These are phyloP conservation scores for Kwoniella heveanensis DNA, from an alignment of 768 basidiomycete genomes.

Conservation along the genomic window DNA sequence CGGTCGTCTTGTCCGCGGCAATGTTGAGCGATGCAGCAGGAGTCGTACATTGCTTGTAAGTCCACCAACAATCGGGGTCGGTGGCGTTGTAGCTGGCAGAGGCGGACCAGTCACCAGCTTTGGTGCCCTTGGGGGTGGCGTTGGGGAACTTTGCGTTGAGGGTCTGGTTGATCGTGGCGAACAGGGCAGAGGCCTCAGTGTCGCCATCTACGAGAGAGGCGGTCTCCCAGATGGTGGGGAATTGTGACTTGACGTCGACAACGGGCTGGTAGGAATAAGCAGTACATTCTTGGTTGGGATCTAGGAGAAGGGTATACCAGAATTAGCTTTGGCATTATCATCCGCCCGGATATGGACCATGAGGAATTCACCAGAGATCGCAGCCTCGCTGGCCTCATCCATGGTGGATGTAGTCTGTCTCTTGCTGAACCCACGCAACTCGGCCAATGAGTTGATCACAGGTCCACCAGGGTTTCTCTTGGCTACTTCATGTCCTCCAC, in stretches of 20 bases:
- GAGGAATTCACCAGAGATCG: constrained; percentile 30
- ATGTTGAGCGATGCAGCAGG: constrained; percentile 42
- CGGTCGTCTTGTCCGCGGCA: constrained; percentile 47
- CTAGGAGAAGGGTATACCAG: constrained; percentile 32
- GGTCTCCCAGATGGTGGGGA: constrained; percentile 51
- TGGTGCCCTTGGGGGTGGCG: constrained; percentile 47
- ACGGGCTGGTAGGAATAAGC: constrained; percentile 53
- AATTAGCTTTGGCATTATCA: too few relatives aligned
- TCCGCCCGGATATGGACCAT: background rate
- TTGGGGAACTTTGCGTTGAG: constrained; percentile 47
- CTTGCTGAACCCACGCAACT: constrained; percentile 8
- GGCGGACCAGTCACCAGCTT: constrained; percentile 50
- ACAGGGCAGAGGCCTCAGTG: constrained; percentile 46
- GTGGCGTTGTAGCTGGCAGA: constrained; percentile 37
- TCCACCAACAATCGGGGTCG: constrained; percentile 59
- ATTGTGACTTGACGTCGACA: constrained; percentile 26
- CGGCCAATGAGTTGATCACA: background rate
- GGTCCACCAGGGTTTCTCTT: constrained; percentile 40
- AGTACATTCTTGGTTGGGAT: constrained; percentile 47
- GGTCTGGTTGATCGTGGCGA: constrained; percentile 47
- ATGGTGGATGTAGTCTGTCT: constrained; percentile 15
- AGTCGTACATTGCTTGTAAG: constrained; percentile 43
- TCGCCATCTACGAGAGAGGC: constrained; percentile 51
- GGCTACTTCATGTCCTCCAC: constrained; percentile 41
- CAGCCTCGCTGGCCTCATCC: constrained; percentile 34